Evolutionary conservation across 2,329 filamentous ascomycete genomes (phyloP), one percentile per base, ranked within the genome.

Genomic region (Stemphylium vesicarium): DNA sequence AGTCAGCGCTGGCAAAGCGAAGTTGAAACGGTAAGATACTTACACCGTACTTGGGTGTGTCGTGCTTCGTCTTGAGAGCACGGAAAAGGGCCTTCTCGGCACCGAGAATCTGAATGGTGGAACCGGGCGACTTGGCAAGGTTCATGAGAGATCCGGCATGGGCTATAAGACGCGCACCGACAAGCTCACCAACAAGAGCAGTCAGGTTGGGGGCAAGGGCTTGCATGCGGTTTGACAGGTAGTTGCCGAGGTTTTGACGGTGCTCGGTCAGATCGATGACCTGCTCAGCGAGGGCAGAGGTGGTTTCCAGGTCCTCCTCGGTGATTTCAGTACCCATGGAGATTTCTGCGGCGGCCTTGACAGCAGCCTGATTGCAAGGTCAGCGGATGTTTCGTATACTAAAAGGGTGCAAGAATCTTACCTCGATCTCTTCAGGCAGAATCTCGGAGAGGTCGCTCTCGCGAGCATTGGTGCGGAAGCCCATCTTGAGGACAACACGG

Each of bases 271-370:
- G 96, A 59, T 86, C 85, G 69, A 98, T 89, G 57, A 98, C 95
- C 79, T 98, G 92, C 77, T 96, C 90, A 44, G 95, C 95, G 53
- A 99, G 84, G 53, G 91, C 86, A 75, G 90, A 88, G 68, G 98
- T 97, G 82, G 96, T 96, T 65, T 93, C 88, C 57, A 98, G 80
- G 83, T 99, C 95, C 73, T 96, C 90, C 4, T 90, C 84, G 52
- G 89, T 94, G 74, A 99, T 96, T 78, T 99, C 95, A 22, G 94
- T 97, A 78, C 95, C 95, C 95, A 99, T 99, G 75, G 90, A 96
- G 60, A 97, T 90, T 78, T 99, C 95, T 50, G 95, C 94, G 32
- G 94, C 94, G 31, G 91, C 87, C 84, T 98, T 99, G 66, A 99
- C 87, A 38, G 93, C 89, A 50, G 83, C 81, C 42, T 45, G 12